phyloP scores from a whole-genome alignment of 1,284 basidiomycete genomes.

The Sphagnurus paluster region DNA sequence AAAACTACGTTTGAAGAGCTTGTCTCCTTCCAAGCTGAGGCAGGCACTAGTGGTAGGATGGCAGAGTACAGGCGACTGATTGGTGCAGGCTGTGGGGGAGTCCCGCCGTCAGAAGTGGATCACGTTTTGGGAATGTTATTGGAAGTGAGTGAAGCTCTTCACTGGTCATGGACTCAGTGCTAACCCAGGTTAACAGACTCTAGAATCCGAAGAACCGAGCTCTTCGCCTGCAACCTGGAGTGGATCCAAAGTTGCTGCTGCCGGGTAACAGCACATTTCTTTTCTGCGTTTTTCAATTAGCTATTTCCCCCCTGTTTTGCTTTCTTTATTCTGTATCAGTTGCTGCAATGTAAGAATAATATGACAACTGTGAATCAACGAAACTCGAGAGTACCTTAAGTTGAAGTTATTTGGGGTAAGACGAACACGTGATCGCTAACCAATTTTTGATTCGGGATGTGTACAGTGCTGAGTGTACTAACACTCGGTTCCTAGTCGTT shows the following conservation, averaged over 20 bases:
- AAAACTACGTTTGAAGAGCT: conserved; percentile 72
- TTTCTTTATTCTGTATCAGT: background rate
- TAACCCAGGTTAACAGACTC: conserved; percentile 45
- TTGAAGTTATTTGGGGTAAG: background rate
- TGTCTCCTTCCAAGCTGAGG: conserved; percentile 82
- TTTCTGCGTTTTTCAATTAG: background rate
- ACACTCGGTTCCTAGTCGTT: background rate
- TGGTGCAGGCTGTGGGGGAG: conserved; percentile 85
- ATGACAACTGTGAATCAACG: background rate
- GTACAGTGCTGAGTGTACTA: too few species aligned
- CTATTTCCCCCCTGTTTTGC: background rate
- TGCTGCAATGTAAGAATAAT: conserved; percentile 1
- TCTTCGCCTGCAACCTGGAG: conserved; percentile 51
- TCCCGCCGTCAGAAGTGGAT: conserved; percentile 84
- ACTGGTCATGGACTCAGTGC: background rate
- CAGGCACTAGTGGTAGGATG: conserved; percentile 87
- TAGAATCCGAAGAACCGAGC: conserved; percentile 73
- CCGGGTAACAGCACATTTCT: background rate
- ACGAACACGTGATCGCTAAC: conserved; percentile 11
- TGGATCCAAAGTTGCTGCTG: conserved; percentile 27
- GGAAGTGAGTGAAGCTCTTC: conserved; percentile 55
- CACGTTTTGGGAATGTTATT: conserved; percentile 79
- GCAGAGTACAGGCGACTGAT: conserved; percentile 85
- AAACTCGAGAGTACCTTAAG: too few species aligned
- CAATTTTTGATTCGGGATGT: background rate